Conservation (phyloP, 108 stramenopile species). For the Nitzschia palea region DNA sequence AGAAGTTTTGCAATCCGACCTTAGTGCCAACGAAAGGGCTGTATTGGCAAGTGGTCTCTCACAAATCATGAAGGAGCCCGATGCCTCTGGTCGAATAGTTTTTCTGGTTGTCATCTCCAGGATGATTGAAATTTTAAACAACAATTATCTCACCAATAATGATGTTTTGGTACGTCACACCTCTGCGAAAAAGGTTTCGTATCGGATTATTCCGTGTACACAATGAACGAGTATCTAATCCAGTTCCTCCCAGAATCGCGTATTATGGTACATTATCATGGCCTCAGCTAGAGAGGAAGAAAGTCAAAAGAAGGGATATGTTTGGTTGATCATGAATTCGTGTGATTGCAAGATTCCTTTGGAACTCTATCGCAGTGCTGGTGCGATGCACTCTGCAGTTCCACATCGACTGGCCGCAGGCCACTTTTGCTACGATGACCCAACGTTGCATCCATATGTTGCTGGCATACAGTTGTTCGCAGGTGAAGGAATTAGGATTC, state of each 20-base stretch:
- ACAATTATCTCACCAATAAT: background rate
- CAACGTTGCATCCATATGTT: background rate
- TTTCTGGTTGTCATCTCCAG: background rate
- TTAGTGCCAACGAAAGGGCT: background rate
- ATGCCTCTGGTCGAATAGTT: constrained; percentile 3
- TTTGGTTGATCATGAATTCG: background rate
- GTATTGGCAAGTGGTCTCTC: background rate
- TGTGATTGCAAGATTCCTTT: background rate
- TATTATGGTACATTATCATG: constrained; percentile 21
- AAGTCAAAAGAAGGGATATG: constrained; percentile 6
- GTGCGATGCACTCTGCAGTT: background rate
- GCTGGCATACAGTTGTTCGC: constrained; percentile 7
- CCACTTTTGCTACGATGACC: constrained; percentile 24
- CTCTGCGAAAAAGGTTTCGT: no score
- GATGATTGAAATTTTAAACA: background rate
- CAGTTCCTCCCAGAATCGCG: constrained; percentile 10
- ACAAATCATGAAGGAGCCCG: background rate
- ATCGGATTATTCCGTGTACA: no score
- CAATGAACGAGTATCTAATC: no score
- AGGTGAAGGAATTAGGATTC: background rate
- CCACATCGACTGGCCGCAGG: background rate
- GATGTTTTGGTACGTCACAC: background rate
- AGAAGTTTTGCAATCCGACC: background rate
- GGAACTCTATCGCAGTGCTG: background rate
- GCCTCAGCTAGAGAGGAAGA: constrained; percentile 14